These are phyloP conservation scores for Steccherinum ochraceum DNA, from an alignment of 768 basidiomycete species.

Conservation along the genomic window DNA sequence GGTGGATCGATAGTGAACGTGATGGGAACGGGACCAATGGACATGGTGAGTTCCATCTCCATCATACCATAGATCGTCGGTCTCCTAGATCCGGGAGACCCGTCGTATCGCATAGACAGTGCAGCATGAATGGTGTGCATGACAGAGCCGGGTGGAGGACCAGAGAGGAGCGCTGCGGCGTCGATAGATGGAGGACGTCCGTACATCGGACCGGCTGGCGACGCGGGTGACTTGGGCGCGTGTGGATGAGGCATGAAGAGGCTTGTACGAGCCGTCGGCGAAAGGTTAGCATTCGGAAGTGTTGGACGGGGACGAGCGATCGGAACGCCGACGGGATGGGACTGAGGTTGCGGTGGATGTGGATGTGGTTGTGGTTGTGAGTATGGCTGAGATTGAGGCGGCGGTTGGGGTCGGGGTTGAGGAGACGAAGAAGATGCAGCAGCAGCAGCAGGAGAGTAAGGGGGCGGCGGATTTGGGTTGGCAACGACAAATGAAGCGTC, in stretches of 20 bases:
- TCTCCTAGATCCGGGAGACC: conserved; percentile 21
- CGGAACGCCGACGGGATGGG: conserved; percentile 21
- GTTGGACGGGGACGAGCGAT: conserved; percentile 13
- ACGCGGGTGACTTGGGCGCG: conserved; percentile 38
- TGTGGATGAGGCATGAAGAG: conserved; percentile 50
- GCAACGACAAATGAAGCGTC: conserved; percentile 20
- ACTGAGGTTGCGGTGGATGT: conserved; percentile 10
- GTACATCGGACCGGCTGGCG: conserved; percentile 57
- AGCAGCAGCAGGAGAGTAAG: conserved; percentile 17
- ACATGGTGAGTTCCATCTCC: conserved; percentile 40
- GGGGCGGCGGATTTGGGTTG: conserved; percentile 23
- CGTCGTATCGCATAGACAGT: conserved; percentile 13
- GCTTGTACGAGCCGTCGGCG: conserved; percentile 25
- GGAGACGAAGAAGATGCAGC: conserved; percentile 10
- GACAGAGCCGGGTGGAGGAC: conserved; percentile 22
- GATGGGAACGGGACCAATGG: conserved; percentile 57
- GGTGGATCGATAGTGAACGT: conserved; percentile 50
- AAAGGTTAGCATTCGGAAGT: conserved; percentile 1
- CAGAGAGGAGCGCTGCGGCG: conserved; percentile 6
- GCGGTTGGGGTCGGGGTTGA: background rate
- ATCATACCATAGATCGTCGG: conserved; percentile 60
- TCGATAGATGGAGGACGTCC: conserved; percentile 28
- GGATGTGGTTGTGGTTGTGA: conserved; percentile 13
- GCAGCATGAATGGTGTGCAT: conserved; percentile 20
- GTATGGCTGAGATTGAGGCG: background rate